Base-by-base conservation (phyloP, 2,329 filamentous ascomycete species). In the Dendrostoma leiphaemia region DNA sequence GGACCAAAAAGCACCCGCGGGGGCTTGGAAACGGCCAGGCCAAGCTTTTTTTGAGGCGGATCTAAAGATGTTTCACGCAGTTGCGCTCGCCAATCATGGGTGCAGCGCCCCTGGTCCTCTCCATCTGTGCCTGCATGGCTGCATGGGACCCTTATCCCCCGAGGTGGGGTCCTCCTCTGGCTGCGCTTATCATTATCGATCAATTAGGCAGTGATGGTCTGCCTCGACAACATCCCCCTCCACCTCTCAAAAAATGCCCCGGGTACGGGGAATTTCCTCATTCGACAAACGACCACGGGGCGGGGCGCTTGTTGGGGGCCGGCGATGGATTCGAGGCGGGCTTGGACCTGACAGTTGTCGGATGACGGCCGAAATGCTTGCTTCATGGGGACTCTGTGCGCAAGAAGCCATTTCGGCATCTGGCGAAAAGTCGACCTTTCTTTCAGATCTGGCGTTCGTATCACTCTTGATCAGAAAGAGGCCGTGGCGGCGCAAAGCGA, bases 11-110 rank as follows among this genome's bases (percentile, higher is more conserved):
- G 38, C n/a, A n/a, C n/a, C n/a, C n/a, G n/a, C n/a, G 41, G 45
- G 38, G 28, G 5, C 8, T 9, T 26, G 5, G 13, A 13, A 8
- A 12, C 40, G 32, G 49, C 35, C n/a, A n/a, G n/a, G 49, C 49
- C 49, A 52, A 52, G 49, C 49, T 52, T 52, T 52, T 15, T n/a
- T 37, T 21, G 15, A 46, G 41, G 26, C 17, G 41, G 41, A 19
- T 45, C 34, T 35, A 48, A 29, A 38, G 35, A 40, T 49, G 47
- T 49, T 49, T 49, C 47, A 45, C 31, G 6, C 10, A n/a, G 15
- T 26, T n/a, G 6, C 21, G 13, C 1, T 48, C 32, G 21, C 46
- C 47, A 49, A 49, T 49, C 34, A 49, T n/a, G 40, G 26, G 24
- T 13, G 35, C 35, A 31, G 34, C 24, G 2, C 23, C 23, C 46